Percentiles rank a stretch among this genome's conserved stretches.
These are phyloP conservation scores for Exophiala alcalophila DNA, from an alignment of 2,329 filamentous ascomycete species.

Conservation along the genomic window DNA sequence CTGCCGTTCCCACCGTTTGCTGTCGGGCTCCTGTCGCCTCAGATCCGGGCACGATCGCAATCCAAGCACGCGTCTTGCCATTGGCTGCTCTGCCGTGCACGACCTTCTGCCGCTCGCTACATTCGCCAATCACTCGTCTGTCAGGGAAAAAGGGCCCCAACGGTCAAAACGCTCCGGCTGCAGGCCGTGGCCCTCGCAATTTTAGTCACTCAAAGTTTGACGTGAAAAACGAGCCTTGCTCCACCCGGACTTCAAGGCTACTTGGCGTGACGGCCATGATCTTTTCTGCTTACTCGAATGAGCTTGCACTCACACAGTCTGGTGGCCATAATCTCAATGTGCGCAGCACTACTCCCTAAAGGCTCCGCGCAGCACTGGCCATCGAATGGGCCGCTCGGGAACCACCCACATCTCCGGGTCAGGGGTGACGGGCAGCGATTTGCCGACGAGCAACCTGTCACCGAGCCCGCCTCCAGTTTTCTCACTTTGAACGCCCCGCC, in stretches of 20 bases:
- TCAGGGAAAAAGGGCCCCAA: slow-evolving; percentile 23
- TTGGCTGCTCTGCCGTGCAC: slow-evolving; percentile 13
- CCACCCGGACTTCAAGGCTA: slow-evolving; percentile 13
- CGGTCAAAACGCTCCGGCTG: slow-evolving; percentile 27
- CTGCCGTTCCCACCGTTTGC: not conserved
- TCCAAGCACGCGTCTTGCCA: slow-evolving; percentile 1
- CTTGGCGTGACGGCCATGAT: no score
- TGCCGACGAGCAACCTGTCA: not conserved
- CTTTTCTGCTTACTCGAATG: no score
- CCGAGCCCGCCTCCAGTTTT: not conserved
- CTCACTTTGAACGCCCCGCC: no score
- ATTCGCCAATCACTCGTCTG: slow-evolving; percentile 13
- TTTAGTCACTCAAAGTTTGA: slow-evolving; percentile 23
- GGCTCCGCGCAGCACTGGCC: no score
- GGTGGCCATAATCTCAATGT: not conserved
- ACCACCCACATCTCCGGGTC: not conserved
- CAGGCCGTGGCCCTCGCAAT: slow-evolving; percentile 25
- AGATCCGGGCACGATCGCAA: slow-evolving; percentile 22
- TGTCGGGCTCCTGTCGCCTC: slow-evolving; percentile 9
- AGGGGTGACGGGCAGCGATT: not conserved
- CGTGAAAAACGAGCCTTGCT: slow-evolving; percentile 20
- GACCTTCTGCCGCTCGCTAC: slow-evolving; percentile 8
- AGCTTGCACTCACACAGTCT: no score
- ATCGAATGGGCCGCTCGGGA: not conserved
- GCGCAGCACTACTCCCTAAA: no score